phyloP scores from a whole-genome alignment of 225 moss, liverwort and hornwort genomes.

The Rhytidiadelphus loreus region DNA sequence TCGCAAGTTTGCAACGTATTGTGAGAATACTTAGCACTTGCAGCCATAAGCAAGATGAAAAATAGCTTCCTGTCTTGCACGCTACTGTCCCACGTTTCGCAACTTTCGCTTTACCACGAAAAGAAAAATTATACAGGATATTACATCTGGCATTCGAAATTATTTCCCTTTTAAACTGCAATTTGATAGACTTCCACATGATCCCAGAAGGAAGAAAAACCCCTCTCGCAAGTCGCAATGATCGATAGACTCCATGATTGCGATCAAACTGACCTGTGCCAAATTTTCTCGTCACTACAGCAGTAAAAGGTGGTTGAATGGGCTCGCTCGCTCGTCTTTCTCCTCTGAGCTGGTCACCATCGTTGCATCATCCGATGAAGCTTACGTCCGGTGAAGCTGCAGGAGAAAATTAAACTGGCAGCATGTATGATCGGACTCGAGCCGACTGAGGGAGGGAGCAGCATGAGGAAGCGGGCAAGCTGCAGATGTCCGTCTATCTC shows the following conservation, averaged over 20 bases:
- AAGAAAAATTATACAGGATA: too few species aligned
- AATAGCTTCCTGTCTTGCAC: too few species aligned
- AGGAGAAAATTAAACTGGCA: conserved; percentile 7
- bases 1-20: too few species aligned
- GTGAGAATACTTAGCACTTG: too few species aligned
- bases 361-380: conserved; percentile 15
- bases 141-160: too few species aligned
- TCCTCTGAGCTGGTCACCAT: conserved; percentile 20
- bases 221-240: neutral
- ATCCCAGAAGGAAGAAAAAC: neutral
- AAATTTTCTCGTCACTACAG: conserved; percentile 15
- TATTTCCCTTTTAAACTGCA: neutral
- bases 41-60: too few species aligned
- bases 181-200: neutral
- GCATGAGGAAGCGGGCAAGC: conserved; percentile 23
- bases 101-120: too few species aligned
- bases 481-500: conserved; percentile 36
- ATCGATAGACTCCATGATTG: too few species aligned
- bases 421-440: conserved; percentile 6
- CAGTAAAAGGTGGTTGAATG: conserved; percentile 20
- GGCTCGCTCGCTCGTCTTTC: conserved; percentile 44
- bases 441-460: neutral
- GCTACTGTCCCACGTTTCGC: too few species aligned
- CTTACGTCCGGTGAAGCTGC: conserved; percentile 20
- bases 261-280: conserved; percentile 23